Conservation (phyloP, 768 basidiomycete species). For the Suillus tomentosus region DNA sequence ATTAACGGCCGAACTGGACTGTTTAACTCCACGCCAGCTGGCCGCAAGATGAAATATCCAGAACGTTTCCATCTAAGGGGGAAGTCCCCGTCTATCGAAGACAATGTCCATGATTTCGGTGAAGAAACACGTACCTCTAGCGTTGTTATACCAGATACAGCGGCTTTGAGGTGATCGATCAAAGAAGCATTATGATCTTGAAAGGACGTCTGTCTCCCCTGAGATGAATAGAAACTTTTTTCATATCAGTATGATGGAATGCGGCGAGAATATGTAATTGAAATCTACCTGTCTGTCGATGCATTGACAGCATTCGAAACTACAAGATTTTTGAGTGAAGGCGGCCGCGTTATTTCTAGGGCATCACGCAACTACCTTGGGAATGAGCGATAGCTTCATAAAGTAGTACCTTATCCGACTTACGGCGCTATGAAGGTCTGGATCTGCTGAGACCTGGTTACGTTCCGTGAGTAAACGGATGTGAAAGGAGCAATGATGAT, state of each 20-base stretch:
- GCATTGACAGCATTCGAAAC: conserved; percentile 59
- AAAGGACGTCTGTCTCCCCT: conserved; percentile 82
- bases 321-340: conserved; percentile 37
- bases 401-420: conserved; percentile 20
- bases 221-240: conserved; percentile 81
- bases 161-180: conserved; percentile 53
- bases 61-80: conserved; percentile 78
- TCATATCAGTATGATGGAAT: conserved; percentile 15
- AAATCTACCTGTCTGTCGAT: conserved; percentile 73
- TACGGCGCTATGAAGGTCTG: conserved; percentile 51
- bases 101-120: neutral
- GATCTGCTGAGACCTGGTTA: conserved; percentile 60
- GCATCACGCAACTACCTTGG: conserved; percentile 46
- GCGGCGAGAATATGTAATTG: neutral
- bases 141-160: conserved; percentile 58
- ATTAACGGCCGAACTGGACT: conserved; percentile 22
- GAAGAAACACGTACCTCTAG: conserved; percentile 55
- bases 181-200: conserved; percentile 70
- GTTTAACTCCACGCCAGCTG: conserved; percentile 53
- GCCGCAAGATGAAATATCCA: conserved; percentile 79
- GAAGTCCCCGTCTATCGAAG: conserved; percentile 8
- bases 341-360: conserved; percentile 47
- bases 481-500: conserved; percentile 1
- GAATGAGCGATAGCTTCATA: conserved; percentile 12
- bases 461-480: conserved; percentile 13